These are phyloP conservation scores for Aspergillus coremiiformis DNA, from an alignment of 495 filamentous ascomycete genomes.

Conservation along the genomic window DNA sequence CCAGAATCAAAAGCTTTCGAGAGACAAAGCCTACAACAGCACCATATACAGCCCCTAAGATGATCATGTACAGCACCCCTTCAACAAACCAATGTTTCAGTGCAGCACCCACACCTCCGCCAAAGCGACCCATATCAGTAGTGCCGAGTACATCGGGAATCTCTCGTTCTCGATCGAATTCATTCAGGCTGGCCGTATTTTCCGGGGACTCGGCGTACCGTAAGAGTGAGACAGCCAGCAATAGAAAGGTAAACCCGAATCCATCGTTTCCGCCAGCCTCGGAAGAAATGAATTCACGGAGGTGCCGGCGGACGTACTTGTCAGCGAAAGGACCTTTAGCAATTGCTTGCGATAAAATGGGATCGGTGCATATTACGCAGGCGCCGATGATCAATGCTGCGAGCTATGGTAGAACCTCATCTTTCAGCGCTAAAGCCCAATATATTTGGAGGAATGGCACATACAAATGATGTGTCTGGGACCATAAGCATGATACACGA, in stretches of 20 bases:
- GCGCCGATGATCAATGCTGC: conserved; percentile 53
- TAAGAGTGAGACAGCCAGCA: conserved; percentile 49
- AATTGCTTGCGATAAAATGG: conserved; percentile 52
- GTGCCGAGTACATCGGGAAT: conserved; percentile 25
- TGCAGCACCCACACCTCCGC: conserved; percentile 25
- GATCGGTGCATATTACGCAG: conserved; percentile 56
- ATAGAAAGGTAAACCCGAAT: conserved; percentile 52
- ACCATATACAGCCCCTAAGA: conserved; percentile 31
- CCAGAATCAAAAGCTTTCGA: conserved; percentile 24
- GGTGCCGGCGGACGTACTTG: conserved; percentile 47
- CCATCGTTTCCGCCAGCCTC: conserved; percentile 57
- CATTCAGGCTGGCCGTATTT: conserved; percentile 13
- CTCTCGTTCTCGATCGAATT: conserved; percentile 18
- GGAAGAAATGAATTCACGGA: conserved; percentile 56
- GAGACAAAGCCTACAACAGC: conserved; percentile 26
- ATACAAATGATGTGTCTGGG: conserved; percentile 27
- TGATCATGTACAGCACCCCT: conserved; percentile 35
- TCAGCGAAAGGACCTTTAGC: conserved; percentile 57
- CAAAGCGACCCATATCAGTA: conserved; percentile 26
- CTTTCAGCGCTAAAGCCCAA: conserved; percentile 9
- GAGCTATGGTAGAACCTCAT: conserved; percentile 28
- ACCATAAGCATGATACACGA: conserved; percentile 31
- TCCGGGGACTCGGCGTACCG: conserved; percentile 41
- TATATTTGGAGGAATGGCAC: conserved; percentile 1
- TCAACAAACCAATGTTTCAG: conserved; percentile 36